Base-by-base conservation (phyloP, 2,329 filamentous ascomycete genomes). In the Diaporthe humulicola region DNA sequence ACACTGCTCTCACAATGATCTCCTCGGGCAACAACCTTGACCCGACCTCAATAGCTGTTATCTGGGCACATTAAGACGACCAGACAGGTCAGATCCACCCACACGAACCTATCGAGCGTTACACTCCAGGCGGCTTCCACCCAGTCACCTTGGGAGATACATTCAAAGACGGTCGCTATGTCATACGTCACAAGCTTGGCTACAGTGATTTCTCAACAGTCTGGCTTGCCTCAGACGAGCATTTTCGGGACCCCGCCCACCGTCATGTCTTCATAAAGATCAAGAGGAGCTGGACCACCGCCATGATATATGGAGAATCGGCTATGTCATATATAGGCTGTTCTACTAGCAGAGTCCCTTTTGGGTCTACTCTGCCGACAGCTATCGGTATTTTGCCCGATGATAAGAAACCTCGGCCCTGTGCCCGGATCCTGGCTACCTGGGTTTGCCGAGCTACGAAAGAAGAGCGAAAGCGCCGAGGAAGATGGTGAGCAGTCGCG, bases 41-140 rank as follows among this genome's bases (percentile, higher is more conserved):
- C 6, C 2, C 17, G 22, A 3, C 42, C 42, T 22, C 42, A 7
- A 45, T 7, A 22, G 42, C 15, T 19, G 42, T 40, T 36, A 64
- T 22, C 12, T 64, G 38, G 58, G 22, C 40, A 28, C n/a, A 45
- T 22, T 64, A 64, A 3, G 58, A 45, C 7, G 58, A 64, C 25
- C 5, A 15, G 3, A 45, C 58, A 12, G 58, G 58, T 9, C 58
- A 25, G 8, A 45, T 64, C 17, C 25, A 64, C 38, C 58, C 58
- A 22, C 58, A 64, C 38, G 58, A 64, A 45, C 38, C 58, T 10
- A 38, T 45, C 38, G 58, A 64, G 58, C 40, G 58, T 14, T 64
- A 64, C 15, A 19, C 12, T 5, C 25, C 40, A 8, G 60, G 60
- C 22, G 40, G 60, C 17, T 64, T 64, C 40, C 38, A 64, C n/a